Base-by-base conservation (phyloP, 2,329 filamentous ascomycete species). In the Cercospora sojina region DNA sequence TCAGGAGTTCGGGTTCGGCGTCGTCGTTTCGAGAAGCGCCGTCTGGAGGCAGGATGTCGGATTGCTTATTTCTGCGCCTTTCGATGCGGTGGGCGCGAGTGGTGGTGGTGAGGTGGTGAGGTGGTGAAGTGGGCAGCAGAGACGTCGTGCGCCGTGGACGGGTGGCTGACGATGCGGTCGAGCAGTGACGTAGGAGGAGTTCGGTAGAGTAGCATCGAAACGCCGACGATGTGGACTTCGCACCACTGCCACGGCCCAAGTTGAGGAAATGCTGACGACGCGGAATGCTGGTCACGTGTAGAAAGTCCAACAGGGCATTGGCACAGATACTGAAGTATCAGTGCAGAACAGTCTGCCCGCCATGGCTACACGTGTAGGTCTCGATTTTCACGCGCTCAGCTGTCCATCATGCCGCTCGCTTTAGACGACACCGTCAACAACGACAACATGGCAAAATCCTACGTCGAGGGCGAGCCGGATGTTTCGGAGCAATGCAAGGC, bases 401-500 rank as follows among this genome's bases (percentile, higher is more conserved):
- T 27, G 3, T 27, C 3, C 25, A 27, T 27, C 25, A 58, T 60
- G 58, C 49, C 38, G 1, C 10, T 47, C 18, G 41, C 18, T 18
- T 0, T 3, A 60, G 35, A 25, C 23, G 5, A 6, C 10, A 20
- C 18, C 38, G 8, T 60, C 16, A 23, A 32, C 13, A 35, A 60
- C 35, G 27, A 53, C 0, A 41, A 25, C 12, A 53, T 62, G 9
- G 25, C 20, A 3, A 51, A 64, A 13, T 56, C 51, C 58, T 67
- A 62, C 58, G 27, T 59, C n/a, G 56, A 64, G 10, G 56, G 57
- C n/a, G 65, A 69, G 35, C 67, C 67, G 12, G 16, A 59, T 8
- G 27, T 67, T 4, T 57, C 43, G 13, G 59, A 65, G 3, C 35
- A 56, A n/a, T 53, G 43, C 5, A 55, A 27, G 20, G 31, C 29